Evolutionary conservation across 805 yeast genomes (phyloP).

Genomic region (Kluyveromyces lactis): DNA sequence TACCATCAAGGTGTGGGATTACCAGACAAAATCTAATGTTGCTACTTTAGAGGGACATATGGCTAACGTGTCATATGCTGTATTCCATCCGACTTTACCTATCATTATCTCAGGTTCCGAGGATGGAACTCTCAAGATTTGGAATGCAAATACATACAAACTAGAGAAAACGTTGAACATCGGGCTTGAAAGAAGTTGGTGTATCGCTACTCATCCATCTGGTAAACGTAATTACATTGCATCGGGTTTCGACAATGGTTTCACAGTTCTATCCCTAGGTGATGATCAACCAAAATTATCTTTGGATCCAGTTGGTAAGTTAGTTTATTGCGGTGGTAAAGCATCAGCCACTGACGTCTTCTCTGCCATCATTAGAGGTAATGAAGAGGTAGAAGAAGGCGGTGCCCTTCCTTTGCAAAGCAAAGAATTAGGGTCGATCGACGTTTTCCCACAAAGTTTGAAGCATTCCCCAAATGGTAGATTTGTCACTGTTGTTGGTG

Average conservation of each 20-base stretch:
- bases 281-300: constrained; percentile 90
- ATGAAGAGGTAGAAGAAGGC: constrained; percentile 67
- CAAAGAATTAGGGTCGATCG: constrained; percentile 91
- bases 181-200: constrained; percentile 96
- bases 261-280: constrained; percentile 81
- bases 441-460: constrained; percentile 81
- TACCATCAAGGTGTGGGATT: constrained; percentile 88
- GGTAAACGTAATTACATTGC: constrained; percentile 69
- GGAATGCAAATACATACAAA: constrained; percentile 93
- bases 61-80: constrained; percentile 91
- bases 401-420: constrained; percentile 68
- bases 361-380: constrained; percentile 70
- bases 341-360: constrained; percentile 61
- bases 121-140: constrained; percentile 86
- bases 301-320: constrained; percentile 87
- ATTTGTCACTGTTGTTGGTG: constrained; percentile 94
- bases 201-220: constrained; percentile 64
- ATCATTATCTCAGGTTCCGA: constrained; percentile 93
- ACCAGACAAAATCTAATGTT: constrained; percentile 92
- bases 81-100: constrained; percentile 97
- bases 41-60: constrained; percentile 92
- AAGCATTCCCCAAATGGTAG: constrained; percentile 95
- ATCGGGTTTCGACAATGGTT: constrained; percentile 92
- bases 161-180: constrained; percentile 85
- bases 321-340: constrained; percentile 70